phyloP scores from a whole-genome alignment of 345 rosid genomes.

The Rhizophora apiculata region DNA sequence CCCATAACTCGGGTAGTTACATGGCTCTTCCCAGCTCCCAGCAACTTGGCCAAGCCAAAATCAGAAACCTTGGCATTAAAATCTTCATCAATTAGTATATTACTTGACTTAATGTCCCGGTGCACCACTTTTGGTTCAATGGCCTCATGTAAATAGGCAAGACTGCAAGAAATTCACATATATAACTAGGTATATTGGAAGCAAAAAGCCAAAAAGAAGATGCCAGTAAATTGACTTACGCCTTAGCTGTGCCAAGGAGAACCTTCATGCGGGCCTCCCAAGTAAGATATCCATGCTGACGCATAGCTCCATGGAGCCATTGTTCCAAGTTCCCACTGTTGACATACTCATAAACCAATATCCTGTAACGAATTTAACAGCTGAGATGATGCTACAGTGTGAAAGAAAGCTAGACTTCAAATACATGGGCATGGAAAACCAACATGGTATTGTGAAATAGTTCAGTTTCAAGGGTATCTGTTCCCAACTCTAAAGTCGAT shows the following conservation, averaged over 20 bases:
- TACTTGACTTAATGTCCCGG: constrained; percentile 96
- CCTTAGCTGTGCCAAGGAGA: constrained; percentile 81
- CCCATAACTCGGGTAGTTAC: constrained; percentile 99
- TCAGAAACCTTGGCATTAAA: constrained; percentile 95
- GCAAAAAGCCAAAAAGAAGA: constrained; percentile 8
- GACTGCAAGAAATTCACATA: constrained; percentile 48
- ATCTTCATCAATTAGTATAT: constrained; percentile 84
- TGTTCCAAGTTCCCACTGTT: constrained; percentile 85
- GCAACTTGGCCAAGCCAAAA: constrained; percentile 95
- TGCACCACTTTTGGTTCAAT: constrained; percentile 99
- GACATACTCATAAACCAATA: constrained; percentile 73
- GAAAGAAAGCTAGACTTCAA: background rate
- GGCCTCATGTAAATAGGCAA: constrained; percentile 96
- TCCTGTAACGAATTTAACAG: constrained; percentile 33
- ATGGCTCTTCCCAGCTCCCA: constrained; percentile 94
- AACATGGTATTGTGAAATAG: background rate
- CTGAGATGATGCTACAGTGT: background rate
- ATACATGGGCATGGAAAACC: background rate
- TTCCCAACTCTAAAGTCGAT: background rate
- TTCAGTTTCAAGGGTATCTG: background rate
- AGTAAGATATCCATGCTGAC: constrained; percentile 72
- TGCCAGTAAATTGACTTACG: constrained; percentile 44
- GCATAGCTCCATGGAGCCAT: constrained; percentile 88
- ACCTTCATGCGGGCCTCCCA: constrained; percentile 85
- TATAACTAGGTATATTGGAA: constrained; percentile 14